Conservation (phyloP, 164 flowering plant species). For the Vitis amurensis region DNA sequence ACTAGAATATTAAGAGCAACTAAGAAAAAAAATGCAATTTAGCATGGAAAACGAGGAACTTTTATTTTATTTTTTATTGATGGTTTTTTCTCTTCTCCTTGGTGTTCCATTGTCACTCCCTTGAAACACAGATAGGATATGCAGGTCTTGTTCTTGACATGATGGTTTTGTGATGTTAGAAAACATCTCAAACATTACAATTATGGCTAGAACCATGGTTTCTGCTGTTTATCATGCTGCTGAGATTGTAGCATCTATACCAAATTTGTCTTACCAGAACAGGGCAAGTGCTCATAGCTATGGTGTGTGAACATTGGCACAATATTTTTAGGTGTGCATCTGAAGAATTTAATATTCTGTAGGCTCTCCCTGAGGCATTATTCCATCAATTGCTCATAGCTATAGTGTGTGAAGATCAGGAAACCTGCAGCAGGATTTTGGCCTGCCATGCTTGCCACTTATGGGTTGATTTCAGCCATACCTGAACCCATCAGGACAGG, state of each 20-base stretch:
- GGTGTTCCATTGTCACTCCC: too few species aligned
- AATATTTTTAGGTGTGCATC: neutral
- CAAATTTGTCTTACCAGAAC: conserved; percentile 20
- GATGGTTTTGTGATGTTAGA: conserved; percentile 27
- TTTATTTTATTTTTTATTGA: too few species aligned
- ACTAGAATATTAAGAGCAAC: too few species aligned
- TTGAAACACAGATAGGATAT: conserved; percentile 18
- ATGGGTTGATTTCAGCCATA: too few species aligned
- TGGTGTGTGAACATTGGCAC: neutral
- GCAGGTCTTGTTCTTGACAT: conserved; percentile 21
- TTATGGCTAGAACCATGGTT: conserved; percentile 9
- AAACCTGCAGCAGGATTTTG: neutral
- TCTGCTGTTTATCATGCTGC: conserved; percentile 24
- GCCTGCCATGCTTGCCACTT: too few species aligned
- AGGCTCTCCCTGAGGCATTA: conserved; percentile 27
- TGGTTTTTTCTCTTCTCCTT: too few species aligned
- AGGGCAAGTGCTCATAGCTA: conserved; percentile 14
- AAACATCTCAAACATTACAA: conserved; percentile 19
- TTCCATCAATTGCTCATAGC: conserved; percentile 23
- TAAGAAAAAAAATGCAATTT: too few species aligned
- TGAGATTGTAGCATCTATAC: conserved; percentile 23
- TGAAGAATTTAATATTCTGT: neutral
- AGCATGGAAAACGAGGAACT: too few species aligned
- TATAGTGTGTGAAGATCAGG: conserved; percentile 20
- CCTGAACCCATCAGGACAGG: too few species aligned